phyloP scores from a whole-genome alignment of 805 yeast species.

The Metschnikowia vanudenii region DNA sequence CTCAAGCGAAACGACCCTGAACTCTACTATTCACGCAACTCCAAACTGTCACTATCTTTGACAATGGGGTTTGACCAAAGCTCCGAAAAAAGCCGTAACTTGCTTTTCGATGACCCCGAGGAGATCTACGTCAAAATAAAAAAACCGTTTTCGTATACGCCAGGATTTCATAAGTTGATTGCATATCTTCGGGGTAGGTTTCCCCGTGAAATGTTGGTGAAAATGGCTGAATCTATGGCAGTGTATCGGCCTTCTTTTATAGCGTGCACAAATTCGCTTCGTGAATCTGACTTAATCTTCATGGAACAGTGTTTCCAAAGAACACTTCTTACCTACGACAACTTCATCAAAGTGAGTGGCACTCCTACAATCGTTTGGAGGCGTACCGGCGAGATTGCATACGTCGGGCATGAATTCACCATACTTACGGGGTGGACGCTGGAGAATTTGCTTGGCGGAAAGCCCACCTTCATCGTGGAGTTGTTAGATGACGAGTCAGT shows the following conservation, averaged over 20 bases:
- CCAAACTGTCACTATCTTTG: slow-evolving; percentile 46
- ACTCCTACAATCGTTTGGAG: slow-evolving; percentile 97
- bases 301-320: slow-evolving; percentile 97
- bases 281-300: slow-evolving; percentile 88
- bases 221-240: slow-evolving; percentile 86
- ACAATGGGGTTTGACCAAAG: slow-evolving; percentile 39
- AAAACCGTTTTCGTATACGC: slow-evolving; percentile 83
- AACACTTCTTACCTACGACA: slow-evolving; percentile 83
- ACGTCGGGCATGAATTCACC: slow-evolving; percentile 92
- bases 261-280: slow-evolving; percentile 84
- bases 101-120: slow-evolving; percentile 57
- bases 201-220: slow-evolving; percentile 63
- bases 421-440: slow-evolving; percentile 87
- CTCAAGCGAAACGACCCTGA: slow-evolving; percentile 42
- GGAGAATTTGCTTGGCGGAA: slow-evolving; percentile 58
- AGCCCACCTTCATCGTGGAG: slow-evolving; percentile 73
- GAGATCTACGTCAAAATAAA: slow-evolving; percentile 76
- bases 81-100: slow-evolving; percentile 10
- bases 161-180: slow-evolving; percentile 82
- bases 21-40: slow-evolving; percentile 36
- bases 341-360: slow-evolving; percentile 78
- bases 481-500: slow-evolving; percentile 85
- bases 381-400: slow-evolving; percentile 91
- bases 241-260: slow-evolving; percentile 89
- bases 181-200: slow-evolving; percentile 72